Base-by-base conservation (phyloP, 2,329 filamentous ascomycete genomes). In the Monilinia laxa region DNA sequence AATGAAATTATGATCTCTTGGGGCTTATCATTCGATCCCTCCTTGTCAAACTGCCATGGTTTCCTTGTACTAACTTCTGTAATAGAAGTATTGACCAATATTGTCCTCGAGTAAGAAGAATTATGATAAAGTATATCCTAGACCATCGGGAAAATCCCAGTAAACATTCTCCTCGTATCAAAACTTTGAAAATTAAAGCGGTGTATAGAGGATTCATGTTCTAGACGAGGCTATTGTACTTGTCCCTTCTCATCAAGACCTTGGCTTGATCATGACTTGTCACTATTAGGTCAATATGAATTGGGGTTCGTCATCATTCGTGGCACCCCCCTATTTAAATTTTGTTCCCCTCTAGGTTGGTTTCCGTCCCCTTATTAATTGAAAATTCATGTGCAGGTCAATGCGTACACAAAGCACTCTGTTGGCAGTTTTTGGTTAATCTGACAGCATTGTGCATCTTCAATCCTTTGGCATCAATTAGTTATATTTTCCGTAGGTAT, bases 371-470 rank as follows among this genome's bases (percentile, higher is more conserved):
- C 52, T 18, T 65, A 60, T 65, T 51, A 62, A 57, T 47, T 58
- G 62, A 38, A 4, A 42, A 62, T 65, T 38, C 64, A 65, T 52
- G 49, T 62, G 64, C 64, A 65, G 47, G 52, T n/a, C 47, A 49
- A 65, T 65, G 56, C 56, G 56, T 62, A 56, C 62, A 65, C 64
- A 49, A 65, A 47, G 64, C 55, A 52, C 42, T 25, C 28, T 38
- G 64, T 25, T 65, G 64, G 63, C 63, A 51, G 35, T 51, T 45
- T 49, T 35, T 58, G 63, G 64, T 53, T 35, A 65, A 62, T 65
- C 64, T 65, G 64, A 65, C 64, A 59, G 64, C 63, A 65, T 47
- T 60, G 56, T 65, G 56, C 64, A 65, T 65, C 64, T 65, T 65
- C 25, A 65, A 60, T 45, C 64, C 45, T 42, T 65, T 65, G 25